Percentiles rank a stretch among this genome's conserved stretches.
Conservation (phyloP, 176 grass and related monocot genomes). For the Pontederia crassipes region DNA sequence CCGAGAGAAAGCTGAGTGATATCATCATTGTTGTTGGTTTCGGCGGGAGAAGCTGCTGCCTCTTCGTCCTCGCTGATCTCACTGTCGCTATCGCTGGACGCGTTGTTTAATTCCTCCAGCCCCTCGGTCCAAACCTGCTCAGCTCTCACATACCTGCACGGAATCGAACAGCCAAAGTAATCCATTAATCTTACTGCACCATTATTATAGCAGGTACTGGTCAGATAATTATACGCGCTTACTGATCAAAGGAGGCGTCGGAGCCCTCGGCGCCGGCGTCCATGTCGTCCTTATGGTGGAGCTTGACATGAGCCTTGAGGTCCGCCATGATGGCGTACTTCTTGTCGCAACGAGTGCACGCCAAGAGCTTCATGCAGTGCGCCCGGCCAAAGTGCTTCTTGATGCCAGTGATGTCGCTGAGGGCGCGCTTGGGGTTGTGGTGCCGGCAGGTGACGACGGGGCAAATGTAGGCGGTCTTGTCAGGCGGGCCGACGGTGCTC, state of each 20-base stretch:
- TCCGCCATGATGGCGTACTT: constrained; percentile 89
- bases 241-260: too few relatives aligned
- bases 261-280: constrained; percentile 43
- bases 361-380: constrained; percentile 21
- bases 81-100: too few relatives aligned
- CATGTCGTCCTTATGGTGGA: constrained; percentile 62
- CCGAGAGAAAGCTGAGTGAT: too few relatives aligned
- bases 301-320: constrained; percentile 97
- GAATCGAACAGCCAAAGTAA: not conserved
- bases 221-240: too few relatives aligned
- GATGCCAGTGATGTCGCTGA: constrained; percentile 90
- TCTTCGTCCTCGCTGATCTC: too few relatives aligned
- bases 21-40: too few relatives aligned
- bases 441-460: constrained; percentile 87
- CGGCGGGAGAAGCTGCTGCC: too few relatives aligned
- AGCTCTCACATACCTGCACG: too few relatives aligned
- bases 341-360: constrained; percentile 88
- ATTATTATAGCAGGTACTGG: too few relatives aligned
- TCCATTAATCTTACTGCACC: too few relatives aligned
- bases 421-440: constrained; percentile 64
- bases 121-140: too few relatives aligned
- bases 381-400: constrained; percentile 97
- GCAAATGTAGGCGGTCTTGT: constrained; percentile 77
- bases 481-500: constrained; percentile 38
- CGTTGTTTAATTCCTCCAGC: too few relatives aligned